Percentiles rank a stretch among this genome's conserved stretches.
Conservation (phyloP, 2,329 filamentous ascomycete species). For the Penicillium italicum region DNA sequence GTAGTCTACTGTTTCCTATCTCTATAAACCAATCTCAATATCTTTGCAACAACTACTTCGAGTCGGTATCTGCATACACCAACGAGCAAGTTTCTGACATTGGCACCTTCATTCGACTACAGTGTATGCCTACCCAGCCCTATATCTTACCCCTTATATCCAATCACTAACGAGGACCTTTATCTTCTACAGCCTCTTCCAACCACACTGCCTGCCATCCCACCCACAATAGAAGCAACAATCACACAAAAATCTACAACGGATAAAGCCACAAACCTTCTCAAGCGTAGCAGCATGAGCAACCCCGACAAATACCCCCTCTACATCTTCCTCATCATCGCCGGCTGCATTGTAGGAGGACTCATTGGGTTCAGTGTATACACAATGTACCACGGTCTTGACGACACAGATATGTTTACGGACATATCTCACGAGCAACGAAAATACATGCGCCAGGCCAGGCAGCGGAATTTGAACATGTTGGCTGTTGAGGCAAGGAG, state of each 20-base stretch:
- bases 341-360: conserved; percentile 26
- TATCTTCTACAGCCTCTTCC: not conserved
- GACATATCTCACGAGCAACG: conserved; percentile 25
- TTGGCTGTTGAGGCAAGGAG: conserved; percentile 20
- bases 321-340: conserved; percentile 27
- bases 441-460: conserved; percentile 30
- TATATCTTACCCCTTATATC: not conserved
- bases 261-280: conserved; percentile 2
- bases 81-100: not conserved
- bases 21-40: not conserved
- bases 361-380: conserved; percentile 21
- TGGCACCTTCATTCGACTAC: not conserved
- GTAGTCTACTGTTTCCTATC: not conserved
- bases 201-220: conserved; percentile 3
- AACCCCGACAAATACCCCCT: conserved; percentile 14
- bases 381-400: conserved; percentile 22
- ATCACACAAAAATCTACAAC: not conserved
- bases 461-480: conserved; percentile 21
- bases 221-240: not conserved
- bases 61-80: not conserved
- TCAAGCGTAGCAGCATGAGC: conserved; percentile 15
- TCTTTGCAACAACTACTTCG: not conserved
- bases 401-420: conserved; percentile 7
- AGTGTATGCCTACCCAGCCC: not conserved
- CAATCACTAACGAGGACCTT: not conserved